Evolutionary conservation across 208 protist species (phyloP).

Genomic region (Crithidia fasciculata): DNA sequence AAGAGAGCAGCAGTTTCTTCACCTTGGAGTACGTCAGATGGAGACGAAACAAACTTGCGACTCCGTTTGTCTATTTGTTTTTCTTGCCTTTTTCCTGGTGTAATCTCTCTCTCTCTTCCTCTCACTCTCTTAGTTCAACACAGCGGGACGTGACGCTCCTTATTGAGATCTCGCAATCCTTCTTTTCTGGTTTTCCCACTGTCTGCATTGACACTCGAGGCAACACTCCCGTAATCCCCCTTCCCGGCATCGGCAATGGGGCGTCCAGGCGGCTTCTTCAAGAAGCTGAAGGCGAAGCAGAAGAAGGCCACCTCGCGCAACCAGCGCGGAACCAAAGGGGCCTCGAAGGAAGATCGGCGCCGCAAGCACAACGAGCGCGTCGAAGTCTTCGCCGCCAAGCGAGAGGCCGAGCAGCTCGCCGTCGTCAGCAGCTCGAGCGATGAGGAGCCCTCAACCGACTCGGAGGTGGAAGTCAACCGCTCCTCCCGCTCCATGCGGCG

Average conservation of each 20-base stretch:
- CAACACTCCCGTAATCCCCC: not conserved
- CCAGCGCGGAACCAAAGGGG: constrained; percentile 80
- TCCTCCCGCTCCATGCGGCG: constrained; percentile 44
- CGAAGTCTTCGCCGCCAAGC: constrained; percentile 77
- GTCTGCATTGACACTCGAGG: no score
- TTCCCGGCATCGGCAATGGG: constrained; percentile 38
- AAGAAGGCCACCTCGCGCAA: constrained; percentile 44
- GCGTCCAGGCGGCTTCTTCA: constrained; percentile 86
- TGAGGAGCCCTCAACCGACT: constrained; percentile 68
- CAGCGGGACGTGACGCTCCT: no score
- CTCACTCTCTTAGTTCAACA: not conserved
- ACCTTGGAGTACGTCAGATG: no score
- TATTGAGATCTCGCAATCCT: not conserved
- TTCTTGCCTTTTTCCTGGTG: constrained; percentile 1
- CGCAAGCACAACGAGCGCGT: constrained; percentile 75
- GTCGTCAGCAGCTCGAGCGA: constrained; percentile 80
- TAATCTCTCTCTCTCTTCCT: not conserved
- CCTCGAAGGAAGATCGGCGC: constrained; percentile 74
- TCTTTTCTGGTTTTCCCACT: not conserved
- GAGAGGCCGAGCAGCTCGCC: constrained; percentile 76
- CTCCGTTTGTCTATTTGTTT: not conserved
- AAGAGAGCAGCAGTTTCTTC: no score
- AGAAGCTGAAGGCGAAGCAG: constrained; percentile 81
- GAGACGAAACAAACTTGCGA: not conserved
- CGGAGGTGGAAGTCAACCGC: constrained; percentile 40